phyloP scores from a whole-genome alignment of 345 rosid species.

The Rhizophora apiculata region DNA sequence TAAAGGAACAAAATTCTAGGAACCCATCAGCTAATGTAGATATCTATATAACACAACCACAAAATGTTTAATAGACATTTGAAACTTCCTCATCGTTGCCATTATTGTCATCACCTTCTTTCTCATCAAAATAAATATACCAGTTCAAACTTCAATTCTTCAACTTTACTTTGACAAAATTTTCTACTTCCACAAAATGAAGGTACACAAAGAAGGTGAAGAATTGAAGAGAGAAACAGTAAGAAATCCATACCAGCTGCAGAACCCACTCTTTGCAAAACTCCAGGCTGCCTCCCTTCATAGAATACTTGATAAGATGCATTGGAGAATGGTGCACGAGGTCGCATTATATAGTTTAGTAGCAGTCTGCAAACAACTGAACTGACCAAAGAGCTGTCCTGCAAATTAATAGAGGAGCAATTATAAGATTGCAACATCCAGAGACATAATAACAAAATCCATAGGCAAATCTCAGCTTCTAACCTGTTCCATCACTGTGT shows the following conservation, averaged over 20 bases:
- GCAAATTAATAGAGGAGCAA: conserved; percentile 19
- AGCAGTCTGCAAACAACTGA: conserved; percentile 62
- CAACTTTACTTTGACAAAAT: no score
- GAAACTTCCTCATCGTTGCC: no score
- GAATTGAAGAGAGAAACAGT: no score
- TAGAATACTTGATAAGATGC: conserved; percentile 49
- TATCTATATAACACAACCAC: no score
- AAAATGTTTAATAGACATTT: no score
- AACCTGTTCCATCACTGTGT: conserved; percentile 90
- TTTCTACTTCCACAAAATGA: no score
- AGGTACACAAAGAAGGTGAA: no score
- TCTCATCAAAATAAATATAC: no score
- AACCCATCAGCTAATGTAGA: no score
- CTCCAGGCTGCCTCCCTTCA: conserved; percentile 61
- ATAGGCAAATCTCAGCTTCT: conserved; percentile 4
- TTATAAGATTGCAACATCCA: conserved; percentile 10
- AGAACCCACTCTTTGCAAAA: conserved; percentile 81
- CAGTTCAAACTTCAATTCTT: no score
- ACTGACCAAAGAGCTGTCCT: conserved; percentile 72
- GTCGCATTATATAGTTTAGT: conserved; percentile 61
- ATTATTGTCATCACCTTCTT: no score
- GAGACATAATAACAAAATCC: conserved; percentile 7
- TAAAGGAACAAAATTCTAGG: no score
- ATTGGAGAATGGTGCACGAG: conserved; percentile 38
- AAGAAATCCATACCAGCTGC: conserved; percentile 68